Evolutionary conservation across 306 rosid genomes (phyloP), one percentile per base, ranked within the genome.

Genomic region (Rosa chinensis): DNA sequence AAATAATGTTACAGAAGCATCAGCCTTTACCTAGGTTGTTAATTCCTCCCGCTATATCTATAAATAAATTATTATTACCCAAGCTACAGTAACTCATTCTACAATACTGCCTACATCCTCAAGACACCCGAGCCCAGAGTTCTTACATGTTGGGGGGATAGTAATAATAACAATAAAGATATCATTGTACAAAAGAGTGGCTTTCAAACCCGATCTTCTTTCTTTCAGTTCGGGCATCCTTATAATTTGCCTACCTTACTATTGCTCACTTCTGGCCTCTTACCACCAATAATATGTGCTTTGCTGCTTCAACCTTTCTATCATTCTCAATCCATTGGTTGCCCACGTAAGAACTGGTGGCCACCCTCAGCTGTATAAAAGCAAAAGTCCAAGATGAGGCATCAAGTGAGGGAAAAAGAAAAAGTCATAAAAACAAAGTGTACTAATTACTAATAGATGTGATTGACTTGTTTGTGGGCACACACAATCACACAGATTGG

Each of bases 321-420:
- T 80, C 84, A 77, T 69, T 82, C 85, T 80, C 87, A 70, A 82
- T 84, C 89, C 93, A 82, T 89, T 6, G 87, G 73, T 79, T 85
- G 85, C 82, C 84, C 89, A 55, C 61, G 89, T 1, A 88, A 81
- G 71, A 88, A 89, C 82, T 79, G 92, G 80, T 61, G 86, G 70
- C 89, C 88, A 74, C 87, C 90, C 80, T 86, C 90, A 23, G 88
- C 95, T 90, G 87, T 81, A 75, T 72, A 82, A 81, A 62, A 72
- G 72, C 66, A 79, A 72, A 62, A 40, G 59, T 62, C 47, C 80
- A 78, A 77, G 62, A 77, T 21, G 64, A 80, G 18, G 52, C 80
- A 75, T 69, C 55, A 68, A 78, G 50, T 12, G 69, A 56, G 32
- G 55, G 35, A 45, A 40, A 58, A 58, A 8, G 9, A 0, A 5